These are phyloP conservation scores for Rubia tinctorum DNA, from an alignment of 305 asterid species.

Conservation along the genomic window DNA sequence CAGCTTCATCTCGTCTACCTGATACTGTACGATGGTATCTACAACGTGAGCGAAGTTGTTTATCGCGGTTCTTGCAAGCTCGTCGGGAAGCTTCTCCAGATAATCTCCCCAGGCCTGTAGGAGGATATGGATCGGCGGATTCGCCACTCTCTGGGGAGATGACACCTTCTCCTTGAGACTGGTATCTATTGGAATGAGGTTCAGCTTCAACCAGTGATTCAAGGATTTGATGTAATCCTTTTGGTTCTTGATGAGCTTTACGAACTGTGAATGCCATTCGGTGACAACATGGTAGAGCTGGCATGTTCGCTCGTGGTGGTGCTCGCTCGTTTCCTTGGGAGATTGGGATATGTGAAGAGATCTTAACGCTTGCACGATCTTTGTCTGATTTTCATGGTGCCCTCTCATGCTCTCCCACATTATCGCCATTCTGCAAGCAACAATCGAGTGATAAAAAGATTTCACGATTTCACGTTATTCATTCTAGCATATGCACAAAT, in stretches of 20 bases:
- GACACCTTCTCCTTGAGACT: slow-evolving; percentile 82
- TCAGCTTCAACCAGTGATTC: slow-evolving; percentile 72
- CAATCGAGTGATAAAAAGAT: neutral
- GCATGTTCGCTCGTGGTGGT: slow-evolving; percentile 76
- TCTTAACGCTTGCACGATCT: slow-evolving; percentile 55
- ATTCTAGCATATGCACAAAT: neutral
- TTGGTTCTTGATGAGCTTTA: slow-evolving; percentile 66
- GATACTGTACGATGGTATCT: slow-evolving; percentile 61
- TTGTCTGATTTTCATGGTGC: slow-evolving; percentile 64
- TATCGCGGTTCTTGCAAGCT: slow-evolving; percentile 67
- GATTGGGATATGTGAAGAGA: slow-evolving; percentile 61
- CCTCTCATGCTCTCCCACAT: slow-evolving; percentile 92
- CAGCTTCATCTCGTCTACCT: slow-evolving; percentile 77
- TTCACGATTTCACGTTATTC: neutral
- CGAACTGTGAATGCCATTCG: slow-evolving; percentile 75
- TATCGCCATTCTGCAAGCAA: slow-evolving; percentile 65
- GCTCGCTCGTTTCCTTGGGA: slow-evolving; percentile 83
- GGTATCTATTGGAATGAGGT: slow-evolving; percentile 84
- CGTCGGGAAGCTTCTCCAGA: slow-evolving; percentile 82
- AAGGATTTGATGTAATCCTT: slow-evolving; percentile 69
- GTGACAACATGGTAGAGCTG: slow-evolving; percentile 79
- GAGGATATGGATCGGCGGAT: slow-evolving; percentile 65
- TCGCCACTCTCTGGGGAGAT: slow-evolving; percentile 69
- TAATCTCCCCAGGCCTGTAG: slow-evolving; percentile 64
- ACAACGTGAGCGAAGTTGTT: slow-evolving; percentile 72